Conservation (phyloP, 2,329 filamentous ascomycete species). For the Trichoderma lentiforme region DNA sequence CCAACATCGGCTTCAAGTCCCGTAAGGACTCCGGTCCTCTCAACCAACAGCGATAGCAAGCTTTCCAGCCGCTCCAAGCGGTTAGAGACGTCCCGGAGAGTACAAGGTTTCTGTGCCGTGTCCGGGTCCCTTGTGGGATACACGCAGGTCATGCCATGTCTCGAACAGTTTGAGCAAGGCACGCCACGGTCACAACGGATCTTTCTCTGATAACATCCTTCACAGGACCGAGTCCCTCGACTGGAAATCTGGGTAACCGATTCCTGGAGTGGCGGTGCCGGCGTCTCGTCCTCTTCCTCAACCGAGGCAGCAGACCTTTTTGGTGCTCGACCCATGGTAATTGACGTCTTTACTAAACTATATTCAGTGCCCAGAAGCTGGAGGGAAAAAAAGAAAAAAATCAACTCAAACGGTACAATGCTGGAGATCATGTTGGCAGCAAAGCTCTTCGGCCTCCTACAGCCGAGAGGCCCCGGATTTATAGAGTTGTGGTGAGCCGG, state of each 20-base stretch:
- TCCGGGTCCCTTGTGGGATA: neutral
- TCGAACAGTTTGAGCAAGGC: neutral
- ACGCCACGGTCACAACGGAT: neutral
- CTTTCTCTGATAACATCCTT: neutral
- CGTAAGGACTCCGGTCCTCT: neutral
- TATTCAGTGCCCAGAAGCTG: neutral
- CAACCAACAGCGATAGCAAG: neutral
- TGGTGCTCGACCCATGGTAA: neutral
- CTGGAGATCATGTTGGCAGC: neutral
- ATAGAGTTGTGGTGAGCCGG: neutral
- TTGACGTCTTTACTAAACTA: neutral
- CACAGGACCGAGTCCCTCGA: neutral
- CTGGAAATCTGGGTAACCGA: neutral
- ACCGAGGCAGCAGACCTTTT: neutral
- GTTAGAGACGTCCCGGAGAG: neutral
- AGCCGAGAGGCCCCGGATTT: neutral
- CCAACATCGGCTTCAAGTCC: neutral
- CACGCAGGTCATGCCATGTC: neutral
- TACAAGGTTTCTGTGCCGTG: neutral
- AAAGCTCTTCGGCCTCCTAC: neutral
- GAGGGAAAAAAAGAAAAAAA: neutral
- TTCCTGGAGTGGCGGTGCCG: neutral
- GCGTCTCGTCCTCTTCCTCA: neutral
- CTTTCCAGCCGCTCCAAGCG: neutral
- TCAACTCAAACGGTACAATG: neutral